Evolutionary conservation across 257 asterid species (phyloP).

Genomic region (Paraleonurus japonicus): DNA sequence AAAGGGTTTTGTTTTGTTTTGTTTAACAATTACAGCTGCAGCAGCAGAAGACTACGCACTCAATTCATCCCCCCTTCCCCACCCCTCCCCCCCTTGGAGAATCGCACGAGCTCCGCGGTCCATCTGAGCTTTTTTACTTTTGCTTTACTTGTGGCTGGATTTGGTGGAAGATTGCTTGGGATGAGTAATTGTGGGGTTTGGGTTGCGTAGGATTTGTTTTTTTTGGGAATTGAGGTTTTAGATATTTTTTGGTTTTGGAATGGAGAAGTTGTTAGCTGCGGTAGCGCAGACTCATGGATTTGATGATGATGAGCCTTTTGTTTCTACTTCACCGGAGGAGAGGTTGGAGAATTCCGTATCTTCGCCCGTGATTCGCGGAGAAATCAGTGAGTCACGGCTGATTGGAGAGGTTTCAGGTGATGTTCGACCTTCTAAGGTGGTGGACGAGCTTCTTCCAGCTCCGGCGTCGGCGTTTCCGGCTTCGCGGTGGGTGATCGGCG

Average conservation of each 20-base stretch:
- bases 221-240: slow-evolving; percentile 23
- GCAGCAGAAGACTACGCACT: not conserved
- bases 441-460: slow-evolving; percentile 24
- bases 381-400: slow-evolving; percentile 27
- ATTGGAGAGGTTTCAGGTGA: slow-evolving; percentile 28
- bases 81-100: slow-evolving; percentile 23
- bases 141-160: slow-evolving; percentile 24
- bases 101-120: slow-evolving; percentile 24
- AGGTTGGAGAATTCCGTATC: slow-evolving; percentile 27
- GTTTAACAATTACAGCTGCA: slow-evolving; percentile 32
- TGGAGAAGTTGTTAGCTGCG: slow-evolving; percentile 62
- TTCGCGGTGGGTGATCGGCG: slow-evolving; percentile 31
- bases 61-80: not conserved
- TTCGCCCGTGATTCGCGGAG: slow-evolving; percentile 28
- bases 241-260: not conserved
- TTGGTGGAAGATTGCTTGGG: not conserved
- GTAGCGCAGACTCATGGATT: slow-evolving; percentile 60
- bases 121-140: not conserved
- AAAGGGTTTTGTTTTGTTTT: slow-evolving; percentile 15
- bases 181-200: slow-evolving; percentile 20
- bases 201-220: slow-evolving; percentile 9
- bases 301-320: slow-evolving; percentile 42
- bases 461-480: slow-evolving; percentile 24
- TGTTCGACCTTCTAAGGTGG: slow-evolving; percentile 22
- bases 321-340: slow-evolving; percentile 24